phyloP scores from a whole-genome alignment of 169 alveolate species.

The Eimeria praecox region DNA sequence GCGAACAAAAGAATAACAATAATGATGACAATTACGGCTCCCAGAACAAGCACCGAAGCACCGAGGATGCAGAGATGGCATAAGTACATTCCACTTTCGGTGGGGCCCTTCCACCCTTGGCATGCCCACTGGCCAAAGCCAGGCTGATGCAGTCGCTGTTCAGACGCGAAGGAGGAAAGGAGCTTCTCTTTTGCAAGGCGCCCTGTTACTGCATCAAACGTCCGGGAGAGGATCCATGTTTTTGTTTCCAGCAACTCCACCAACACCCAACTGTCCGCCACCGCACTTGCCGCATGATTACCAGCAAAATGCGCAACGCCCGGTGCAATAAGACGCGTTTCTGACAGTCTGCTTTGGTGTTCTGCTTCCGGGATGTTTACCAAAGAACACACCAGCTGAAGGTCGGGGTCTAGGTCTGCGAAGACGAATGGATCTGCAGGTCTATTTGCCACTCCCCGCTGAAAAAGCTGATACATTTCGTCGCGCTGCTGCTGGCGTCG shows the following conservation, averaged over 20 bases:
- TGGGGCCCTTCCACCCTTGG: slow-evolving; percentile 74
- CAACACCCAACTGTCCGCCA: slow-evolving; percentile 64
- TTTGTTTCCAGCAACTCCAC: slow-evolving; percentile 68
- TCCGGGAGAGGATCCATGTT: slow-evolving; percentile 60
- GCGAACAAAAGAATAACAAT: background rate
- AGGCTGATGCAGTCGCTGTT: slow-evolving; percentile 55
- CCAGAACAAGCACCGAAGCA: slow-evolving; percentile 46
- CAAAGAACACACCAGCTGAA: slow-evolving; percentile 43
- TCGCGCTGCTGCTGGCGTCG: slow-evolving; percentile 76
- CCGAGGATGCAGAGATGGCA: slow-evolving; percentile 62
- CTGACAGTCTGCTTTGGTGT: background rate
- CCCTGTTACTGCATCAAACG: slow-evolving; percentile 66
- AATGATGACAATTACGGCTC: background rate
- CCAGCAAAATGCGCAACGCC: background rate
- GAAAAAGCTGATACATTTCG: slow-evolving; percentile 38
- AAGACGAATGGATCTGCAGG: slow-evolving; percentile 53
- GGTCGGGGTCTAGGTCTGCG: slow-evolving; percentile 51
- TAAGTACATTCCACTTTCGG: slow-evolving; percentile 63
- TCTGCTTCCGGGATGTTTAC: slow-evolving; percentile 7
- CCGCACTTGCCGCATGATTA: slow-evolving; percentile 13
- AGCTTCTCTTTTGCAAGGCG: slow-evolving; percentile 68
- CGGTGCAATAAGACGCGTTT: background rate
- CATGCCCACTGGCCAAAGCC: slow-evolving; percentile 72
- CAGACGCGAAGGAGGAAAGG: slow-evolving; percentile 47
- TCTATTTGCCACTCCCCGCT: slow-evolving; percentile 64